Percentiles rank a stretch among this genome's conserved stretches.
These are phyloP conservation scores for Noccaea caerulescens DNA, from an alignment of 345 rosid species.

Conservation along the genomic window DNA sequence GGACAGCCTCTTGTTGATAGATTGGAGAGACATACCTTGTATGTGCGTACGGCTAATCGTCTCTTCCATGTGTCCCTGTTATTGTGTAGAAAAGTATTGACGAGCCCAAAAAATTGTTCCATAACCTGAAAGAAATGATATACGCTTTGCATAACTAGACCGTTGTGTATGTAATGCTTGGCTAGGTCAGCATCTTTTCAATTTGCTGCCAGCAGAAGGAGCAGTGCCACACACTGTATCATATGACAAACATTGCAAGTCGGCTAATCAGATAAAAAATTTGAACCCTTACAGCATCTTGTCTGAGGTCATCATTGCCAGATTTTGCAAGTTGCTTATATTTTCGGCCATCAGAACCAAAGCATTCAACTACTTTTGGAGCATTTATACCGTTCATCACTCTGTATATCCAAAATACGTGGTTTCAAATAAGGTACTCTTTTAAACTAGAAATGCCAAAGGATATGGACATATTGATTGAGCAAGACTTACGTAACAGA, in stretches of 20 bases:
- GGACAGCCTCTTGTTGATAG: slow-evolving; percentile 13
- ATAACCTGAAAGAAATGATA: slow-evolving; percentile 69
- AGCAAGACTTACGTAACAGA: slow-evolving; percentile 60
- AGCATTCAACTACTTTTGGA: slow-evolving; percentile 91
- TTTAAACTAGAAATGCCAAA: slow-evolving; percentile 16
- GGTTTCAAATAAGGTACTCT: slow-evolving; percentile 30
- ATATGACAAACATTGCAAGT: slow-evolving; percentile 17
- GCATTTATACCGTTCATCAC: slow-evolving; percentile 97
- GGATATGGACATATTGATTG: slow-evolving; percentile 20
- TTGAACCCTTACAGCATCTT: slow-evolving; percentile 86
- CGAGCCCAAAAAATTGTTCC: slow-evolving; percentile 96
- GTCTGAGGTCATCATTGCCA: slow-evolving; percentile 98
- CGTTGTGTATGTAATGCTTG: slow-evolving; percentile 22
- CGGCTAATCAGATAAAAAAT: slow-evolving; percentile 1
- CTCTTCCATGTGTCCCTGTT: slow-evolving; percentile 90
- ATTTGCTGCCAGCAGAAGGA: slow-evolving; percentile 16
- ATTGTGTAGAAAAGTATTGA: slow-evolving; percentile 83
- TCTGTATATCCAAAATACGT: slow-evolving; percentile 54
- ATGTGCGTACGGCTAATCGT: slow-evolving; percentile 84
- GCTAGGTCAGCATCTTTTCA: slow-evolving; percentile 21
- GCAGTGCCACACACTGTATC: slow-evolving; percentile 1
- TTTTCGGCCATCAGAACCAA: slow-evolving; percentile 87
- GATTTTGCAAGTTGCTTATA: slow-evolving; percentile 97
- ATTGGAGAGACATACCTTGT: slow-evolving; percentile 64
- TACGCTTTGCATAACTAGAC: slow-evolving; percentile 26